A percentile compares a stretch with the other conserved stretches of the same genome.
These are phyloP conservation scores for Bruguiera sexangula DNA, from an alignment of 345 rosid species.

Conservation along the genomic window DNA sequence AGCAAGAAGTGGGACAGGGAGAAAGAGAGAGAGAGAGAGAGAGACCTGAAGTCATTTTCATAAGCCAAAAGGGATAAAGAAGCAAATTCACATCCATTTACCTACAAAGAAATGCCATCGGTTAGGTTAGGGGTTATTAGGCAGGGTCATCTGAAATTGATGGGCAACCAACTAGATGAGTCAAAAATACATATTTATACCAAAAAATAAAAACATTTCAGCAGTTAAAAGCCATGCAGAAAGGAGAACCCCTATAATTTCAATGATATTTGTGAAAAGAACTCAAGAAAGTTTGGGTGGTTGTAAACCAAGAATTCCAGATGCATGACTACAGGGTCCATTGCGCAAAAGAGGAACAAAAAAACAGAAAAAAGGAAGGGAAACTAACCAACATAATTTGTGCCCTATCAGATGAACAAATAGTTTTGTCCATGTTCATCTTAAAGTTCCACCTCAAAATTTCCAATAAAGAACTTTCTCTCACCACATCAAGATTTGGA, in stretches of 20 bases:
- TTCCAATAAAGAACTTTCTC: conserved; percentile 61
- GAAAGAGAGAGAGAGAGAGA: too few relatives aligned
- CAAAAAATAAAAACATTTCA: neutral
- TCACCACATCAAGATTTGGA: conserved; percentile 63
- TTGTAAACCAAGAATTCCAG: neutral
- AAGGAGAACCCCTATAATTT: neutral
- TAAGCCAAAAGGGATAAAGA: conserved; percentile 21
- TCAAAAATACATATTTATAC: neutral
- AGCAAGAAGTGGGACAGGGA: neutral
- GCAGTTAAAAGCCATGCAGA: neutral
- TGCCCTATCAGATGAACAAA: conserved; percentile 35
- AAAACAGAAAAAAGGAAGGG: conserved; percentile 43
- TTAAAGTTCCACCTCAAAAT: conserved; percentile 76
- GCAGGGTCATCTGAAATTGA: neutral
- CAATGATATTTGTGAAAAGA: neutral
- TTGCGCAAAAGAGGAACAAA: neutral
- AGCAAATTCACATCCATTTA: conserved; percentile 31
- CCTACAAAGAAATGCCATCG: conserved; percentile 16
- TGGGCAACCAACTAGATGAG: neutral
- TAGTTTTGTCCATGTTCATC: conserved; percentile 59
- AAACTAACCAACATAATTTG: neutral
- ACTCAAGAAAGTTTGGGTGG: neutral
- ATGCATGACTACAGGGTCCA: neutral
- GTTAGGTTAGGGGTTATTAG: neutral
- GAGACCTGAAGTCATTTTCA: conserved; percentile 13